Evolutionary conservation across 768 basidiomycete genomes (phyloP), one percentile per base, ranked within the genome.

Genomic region (Porpolomopsis calyptriformis): DNA sequence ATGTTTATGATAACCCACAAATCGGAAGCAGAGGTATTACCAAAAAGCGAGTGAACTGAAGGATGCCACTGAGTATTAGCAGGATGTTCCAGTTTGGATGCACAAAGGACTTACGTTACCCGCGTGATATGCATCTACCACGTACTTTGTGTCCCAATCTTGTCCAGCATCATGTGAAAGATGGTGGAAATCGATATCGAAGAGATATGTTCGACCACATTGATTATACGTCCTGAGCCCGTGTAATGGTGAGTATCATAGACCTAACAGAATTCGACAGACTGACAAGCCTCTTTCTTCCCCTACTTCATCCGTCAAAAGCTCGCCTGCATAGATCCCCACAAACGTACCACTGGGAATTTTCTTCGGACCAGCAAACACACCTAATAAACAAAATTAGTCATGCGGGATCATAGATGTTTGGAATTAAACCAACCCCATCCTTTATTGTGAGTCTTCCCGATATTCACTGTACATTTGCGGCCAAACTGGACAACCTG

Each of bases 41-140:
- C 53, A 93, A 63, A 56, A 87, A 94, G 25, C 91, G 77, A n/a
- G 91, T 92, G 62, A 92, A 91, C 90, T 93, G 53, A n/a, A n/a
- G n/a, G n/a, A n/a, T 9, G 49, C 19, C 10, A 26, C 42, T 31
- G 40, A 20, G 16, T 29, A 14, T 31, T 29, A 47, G 38, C 25
- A 19, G 12, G 4, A 12, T 27, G 16, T 19, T 22, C 7, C 19
- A 39, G 2, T 2, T 11, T 12, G 24, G 22, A n/a, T 41, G 16
- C 8, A 41, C 4, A 18, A n/a, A 29, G 11, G 12, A 37, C 82
- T 59, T 59, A 89, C 85, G 61, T 89, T 89, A 9, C 85, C 85
- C 16, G 76, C 80, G 61, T 93, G 89, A 59, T 83, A 94, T 3
- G 91, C 91, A 64, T 94, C 91, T 2, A 93, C 80, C 11, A 70